phyloP scores from a whole-genome alignment of 2,329 filamentous ascomycete species.

The Lecanicillium sp. region DNA sequence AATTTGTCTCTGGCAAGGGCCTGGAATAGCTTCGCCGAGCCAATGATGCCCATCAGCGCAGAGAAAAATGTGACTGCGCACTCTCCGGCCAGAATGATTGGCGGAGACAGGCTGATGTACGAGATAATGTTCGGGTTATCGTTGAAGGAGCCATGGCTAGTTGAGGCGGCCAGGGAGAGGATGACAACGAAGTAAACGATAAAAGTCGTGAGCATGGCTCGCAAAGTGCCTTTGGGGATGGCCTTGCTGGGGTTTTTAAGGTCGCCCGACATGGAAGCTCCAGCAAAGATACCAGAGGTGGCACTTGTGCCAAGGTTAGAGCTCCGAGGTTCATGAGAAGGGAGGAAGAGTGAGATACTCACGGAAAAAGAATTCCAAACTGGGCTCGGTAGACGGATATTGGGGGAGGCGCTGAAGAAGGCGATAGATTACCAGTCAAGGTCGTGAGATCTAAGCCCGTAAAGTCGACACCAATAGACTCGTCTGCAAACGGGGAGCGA shows the following conservation, averaged over 20 bases:
- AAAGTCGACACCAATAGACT: conserved; percentile 59
- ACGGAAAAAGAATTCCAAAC: conserved; percentile 79
- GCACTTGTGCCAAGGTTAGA: conserved; percentile 23
- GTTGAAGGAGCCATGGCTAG: conserved; percentile 66
- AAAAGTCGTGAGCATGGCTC: conserved; percentile 70
- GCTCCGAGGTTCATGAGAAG: conserved; percentile 41
- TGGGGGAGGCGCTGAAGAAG: conserved; percentile 56
- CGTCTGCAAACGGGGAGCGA: conserved; percentile 58
- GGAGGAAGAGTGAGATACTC: conserved; percentile 19
- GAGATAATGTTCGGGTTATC: conserved; percentile 73
- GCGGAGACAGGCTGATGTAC: conserved; percentile 67
- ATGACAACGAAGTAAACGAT: conserved; percentile 69
- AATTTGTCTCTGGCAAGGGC: conserved; percentile 74
- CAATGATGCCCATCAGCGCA: conserved; percentile 79
- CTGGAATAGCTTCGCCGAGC: conserved; percentile 76
- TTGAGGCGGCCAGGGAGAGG: conserved; percentile 68
- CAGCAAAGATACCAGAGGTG: conserved; percentile 54
- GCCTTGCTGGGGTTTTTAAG: conserved; percentile 74
- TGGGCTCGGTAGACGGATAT: conserved; percentile 68
- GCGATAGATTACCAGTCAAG: conserved; percentile 65
- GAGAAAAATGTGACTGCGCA: conserved; percentile 80
- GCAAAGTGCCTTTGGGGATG: conserved; percentile 78
- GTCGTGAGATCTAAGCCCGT: conserved; percentile 69
- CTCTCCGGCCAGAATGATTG: conserved; percentile 71
- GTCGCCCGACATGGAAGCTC: conserved; percentile 87